Percentiles rank a stretch among this genome's conserved stretches.
Conservation (phyloP, 106 monocot species). For the Cymbidium sinense region DNA sequence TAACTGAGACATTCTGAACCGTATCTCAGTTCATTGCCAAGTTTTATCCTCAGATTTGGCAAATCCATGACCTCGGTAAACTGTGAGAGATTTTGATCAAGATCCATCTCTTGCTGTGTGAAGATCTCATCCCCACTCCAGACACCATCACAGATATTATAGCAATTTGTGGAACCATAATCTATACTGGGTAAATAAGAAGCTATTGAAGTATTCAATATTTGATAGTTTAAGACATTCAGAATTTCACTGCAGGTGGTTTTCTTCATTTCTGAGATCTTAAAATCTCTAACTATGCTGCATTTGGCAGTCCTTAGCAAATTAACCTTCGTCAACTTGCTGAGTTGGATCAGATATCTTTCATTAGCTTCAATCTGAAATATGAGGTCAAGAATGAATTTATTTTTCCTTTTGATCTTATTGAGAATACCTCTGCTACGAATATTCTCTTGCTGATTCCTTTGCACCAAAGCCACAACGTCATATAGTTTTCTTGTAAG, state of each 20-base stretch:
- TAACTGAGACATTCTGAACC: background rate
- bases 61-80: background rate
- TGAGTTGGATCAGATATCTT: constrained; percentile 77
- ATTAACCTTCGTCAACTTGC: constrained; percentile 76
- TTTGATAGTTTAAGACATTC: background rate
- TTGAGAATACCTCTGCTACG: constrained; percentile 32
- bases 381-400: constrained; percentile 81
- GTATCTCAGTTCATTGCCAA: background rate
- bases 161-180: background rate
- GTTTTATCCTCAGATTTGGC: background rate
- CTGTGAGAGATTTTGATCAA: background rate
- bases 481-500: constrained; percentile 73
- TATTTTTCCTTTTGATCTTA: constrained; percentile 87
- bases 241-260: background rate
- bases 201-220: background rate
- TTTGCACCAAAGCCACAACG: constrained; percentile 63
- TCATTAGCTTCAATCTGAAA: constrained; percentile 95
- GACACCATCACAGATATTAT: background rate
- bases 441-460: constrained; percentile 51
- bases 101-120: background rate
- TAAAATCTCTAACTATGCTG: constrained; percentile 85
- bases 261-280: constrained; percentile 45
- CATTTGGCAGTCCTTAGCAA: constrained; percentile 84
- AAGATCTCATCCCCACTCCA: background rate
- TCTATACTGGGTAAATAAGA: background rate